phyloP scores from a whole-genome alignment of 2,329 filamentous ascomycete genomes.

The Hypoxylon sp. region DNA sequence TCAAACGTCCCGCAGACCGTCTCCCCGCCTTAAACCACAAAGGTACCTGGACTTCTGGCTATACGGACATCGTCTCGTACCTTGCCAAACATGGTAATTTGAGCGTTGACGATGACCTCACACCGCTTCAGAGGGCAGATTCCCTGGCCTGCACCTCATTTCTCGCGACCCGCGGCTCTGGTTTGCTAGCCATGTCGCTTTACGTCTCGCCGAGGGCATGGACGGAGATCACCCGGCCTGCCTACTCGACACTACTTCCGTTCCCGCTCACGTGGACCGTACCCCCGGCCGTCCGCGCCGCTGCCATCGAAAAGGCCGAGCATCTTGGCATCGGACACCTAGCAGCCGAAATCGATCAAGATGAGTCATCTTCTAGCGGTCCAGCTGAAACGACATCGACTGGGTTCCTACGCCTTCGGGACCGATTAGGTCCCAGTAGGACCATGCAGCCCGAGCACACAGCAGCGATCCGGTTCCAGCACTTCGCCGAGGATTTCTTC shows the following conservation, averaged over 20 bases:
- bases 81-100: slow-evolving; percentile 57
- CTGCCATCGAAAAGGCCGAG: slow-evolving; percentile 78
- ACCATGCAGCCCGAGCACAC: slow-evolving; percentile 76
- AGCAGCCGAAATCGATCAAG: slow-evolving; percentile 69
- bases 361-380: slow-evolving; percentile 52
- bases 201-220: slow-evolving; percentile 95
- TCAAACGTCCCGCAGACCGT: slow-evolving; percentile 59
- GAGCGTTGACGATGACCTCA: slow-evolving; percentile 60
- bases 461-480: slow-evolving; percentile 81
- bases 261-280: slow-evolving; percentile 92
- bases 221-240: slow-evolving; percentile 79
- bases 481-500: slow-evolving; percentile 78
- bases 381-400: slow-evolving; percentile 54
- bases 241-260: slow-evolving; percentile 83
- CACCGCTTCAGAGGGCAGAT: slow-evolving; percentile 62
- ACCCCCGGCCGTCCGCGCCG: slow-evolving; percentile 78
- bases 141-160: slow-evolving; percentile 74
- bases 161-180: slow-evolving; percentile 79
- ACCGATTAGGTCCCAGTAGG: slow-evolving; percentile 55
- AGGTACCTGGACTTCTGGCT: slow-evolving; percentile 71
- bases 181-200: slow-evolving; percentile 86
- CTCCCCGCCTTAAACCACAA: slow-evolving; percentile 69
- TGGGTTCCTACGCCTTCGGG: slow-evolving; percentile 55
- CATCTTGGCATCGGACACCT: slow-evolving; percentile 78
- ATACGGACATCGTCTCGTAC: slow-evolving; percentile 72